These are phyloP conservation scores for Arthromyces matolae DNA, from an alignment of 768 basidiomycete species.

Conservation along the genomic window DNA sequence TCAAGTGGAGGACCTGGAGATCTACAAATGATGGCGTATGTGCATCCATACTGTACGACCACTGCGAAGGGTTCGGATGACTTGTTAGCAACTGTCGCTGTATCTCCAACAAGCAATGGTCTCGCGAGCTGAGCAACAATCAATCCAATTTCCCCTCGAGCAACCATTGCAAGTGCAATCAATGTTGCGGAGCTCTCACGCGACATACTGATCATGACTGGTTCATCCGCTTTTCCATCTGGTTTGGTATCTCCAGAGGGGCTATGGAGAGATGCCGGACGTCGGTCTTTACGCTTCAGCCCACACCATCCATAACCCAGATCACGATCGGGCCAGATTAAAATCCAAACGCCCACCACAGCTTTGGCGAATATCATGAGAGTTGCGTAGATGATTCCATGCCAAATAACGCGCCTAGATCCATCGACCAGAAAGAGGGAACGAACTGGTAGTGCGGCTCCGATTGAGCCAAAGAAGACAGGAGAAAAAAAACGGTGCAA, in stretches of 20 bases:
- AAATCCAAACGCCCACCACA: conserved; percentile 42
- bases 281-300: neutral
- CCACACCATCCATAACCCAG: conserved; percentile 14
- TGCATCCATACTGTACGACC: too few relatives aligned
- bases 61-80: conserved; percentile 45
- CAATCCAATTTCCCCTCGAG: conserved; percentile 67
- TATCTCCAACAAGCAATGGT: conserved; percentile 23
- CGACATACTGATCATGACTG: conserved; percentile 2
- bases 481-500: conserved; percentile 48
- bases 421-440: conserved; percentile 38
- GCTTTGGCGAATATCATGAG: conserved; percentile 57
- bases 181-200: conserved; percentile 31
- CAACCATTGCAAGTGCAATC: conserved; percentile 58
- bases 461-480: conserved; percentile 67
- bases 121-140: conserved; percentile 49
- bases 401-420: conserved; percentile 40
- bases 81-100: neutral
- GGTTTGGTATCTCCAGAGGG: neutral
- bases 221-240: neutral
- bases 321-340: conserved; percentile 28
- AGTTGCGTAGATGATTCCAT: conserved; percentile 52
- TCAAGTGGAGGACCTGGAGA: too few relatives aligned
- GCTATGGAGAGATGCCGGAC: neutral
- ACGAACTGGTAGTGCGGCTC: conserved; percentile 48
- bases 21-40: too few relatives aligned